These are phyloP conservation scores for Amylocarpus encephaloides DNA, from an alignment of 2,329 filamentous ascomycete genomes.

Conservation along the genomic window DNA sequence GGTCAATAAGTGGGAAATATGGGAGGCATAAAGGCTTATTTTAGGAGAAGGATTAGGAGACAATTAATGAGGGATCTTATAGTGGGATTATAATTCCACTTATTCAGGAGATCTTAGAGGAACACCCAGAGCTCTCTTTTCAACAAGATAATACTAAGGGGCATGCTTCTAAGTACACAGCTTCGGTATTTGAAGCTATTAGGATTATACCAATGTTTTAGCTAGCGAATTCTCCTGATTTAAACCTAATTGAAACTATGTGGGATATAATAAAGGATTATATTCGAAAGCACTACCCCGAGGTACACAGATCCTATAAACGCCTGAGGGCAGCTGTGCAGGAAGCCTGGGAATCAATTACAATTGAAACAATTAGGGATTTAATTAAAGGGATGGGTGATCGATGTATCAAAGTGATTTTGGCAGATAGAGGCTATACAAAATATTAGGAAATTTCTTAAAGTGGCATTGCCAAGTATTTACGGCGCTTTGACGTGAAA, in stretches of 20 bases:
- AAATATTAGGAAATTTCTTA: no score
- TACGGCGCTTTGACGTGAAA: neutral
- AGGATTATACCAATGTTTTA: no score
- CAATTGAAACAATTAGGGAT: conserved; percentile 3
- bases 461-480: neutral
- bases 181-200: no score
- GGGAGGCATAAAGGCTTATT: conserved; percentile 6
- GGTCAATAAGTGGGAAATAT: conserved; percentile 10
- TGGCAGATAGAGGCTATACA: conserved; percentile 1
- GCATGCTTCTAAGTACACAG: no score
- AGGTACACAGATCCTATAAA: conserved; percentile 13
- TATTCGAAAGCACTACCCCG: conserved; percentile 13
- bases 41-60: no score
- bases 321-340: conserved; percentile 8
- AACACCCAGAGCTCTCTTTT: conserved; percentile 10
- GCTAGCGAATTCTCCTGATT: no score
- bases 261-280: conserved; percentile 20
- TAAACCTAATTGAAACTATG: conserved; percentile 16
- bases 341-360: conserved; percentile 18
- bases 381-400: neutral
- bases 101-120: conserved; percentile 8
- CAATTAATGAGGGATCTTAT: no score
- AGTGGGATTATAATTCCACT: conserved; percentile 10
- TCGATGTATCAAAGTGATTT: no score
- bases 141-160: conserved; percentile 17